Conservation (phyloP, 2,329 filamentous ascomycete genomes). For the Ceratocystis eucalypticola region DNA sequence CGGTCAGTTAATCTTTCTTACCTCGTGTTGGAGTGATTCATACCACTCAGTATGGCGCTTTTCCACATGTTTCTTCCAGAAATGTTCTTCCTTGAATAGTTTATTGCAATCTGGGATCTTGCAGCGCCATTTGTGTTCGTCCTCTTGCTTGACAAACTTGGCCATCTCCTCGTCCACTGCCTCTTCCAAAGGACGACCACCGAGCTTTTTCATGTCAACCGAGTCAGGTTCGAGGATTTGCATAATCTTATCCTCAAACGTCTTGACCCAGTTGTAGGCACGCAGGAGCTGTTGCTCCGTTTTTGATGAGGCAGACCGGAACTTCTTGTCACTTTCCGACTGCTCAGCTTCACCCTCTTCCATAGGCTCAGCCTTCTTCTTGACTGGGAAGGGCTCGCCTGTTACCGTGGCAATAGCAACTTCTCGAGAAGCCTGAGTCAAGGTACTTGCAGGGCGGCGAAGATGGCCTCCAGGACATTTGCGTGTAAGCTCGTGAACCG, state of each 20-base stretch:
- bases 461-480: constrained; percentile 98
- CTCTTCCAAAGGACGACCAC: constrained; percentile 75
- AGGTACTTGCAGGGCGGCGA: constrained; percentile 71
- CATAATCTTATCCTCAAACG: constrained; percentile 90
- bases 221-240: constrained; percentile 85
- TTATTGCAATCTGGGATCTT: constrained; percentile 94
- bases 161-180: constrained; percentile 71
- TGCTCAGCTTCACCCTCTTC: constrained; percentile 44
- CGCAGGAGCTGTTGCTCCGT: constrained; percentile 83
- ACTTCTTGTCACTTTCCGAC: constrained; percentile 53
- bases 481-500: constrained; percentile 83
- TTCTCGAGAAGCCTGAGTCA: constrained; percentile 69
- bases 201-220: constrained; percentile 77
- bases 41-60: constrained; percentile 89
- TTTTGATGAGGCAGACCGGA: constrained; percentile 56
- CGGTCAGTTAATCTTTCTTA: constrained; percentile 34
- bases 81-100: constrained; percentile 90
- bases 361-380: constrained; percentile 54
- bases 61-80: constrained; percentile 96
- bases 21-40: constrained; percentile 66
- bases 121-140: constrained; percentile 92
- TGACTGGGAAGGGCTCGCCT: constrained; percentile 71
- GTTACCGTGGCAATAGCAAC: constrained; percentile 74
- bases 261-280: constrained; percentile 97
- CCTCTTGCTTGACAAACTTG: constrained; percentile 92